Percentiles rank a stretch among this genome's conserved stretches.
Conservation (phyloP, 2,329 filamentous ascomycete genomes). For the Talaromyces sp. region DNA sequence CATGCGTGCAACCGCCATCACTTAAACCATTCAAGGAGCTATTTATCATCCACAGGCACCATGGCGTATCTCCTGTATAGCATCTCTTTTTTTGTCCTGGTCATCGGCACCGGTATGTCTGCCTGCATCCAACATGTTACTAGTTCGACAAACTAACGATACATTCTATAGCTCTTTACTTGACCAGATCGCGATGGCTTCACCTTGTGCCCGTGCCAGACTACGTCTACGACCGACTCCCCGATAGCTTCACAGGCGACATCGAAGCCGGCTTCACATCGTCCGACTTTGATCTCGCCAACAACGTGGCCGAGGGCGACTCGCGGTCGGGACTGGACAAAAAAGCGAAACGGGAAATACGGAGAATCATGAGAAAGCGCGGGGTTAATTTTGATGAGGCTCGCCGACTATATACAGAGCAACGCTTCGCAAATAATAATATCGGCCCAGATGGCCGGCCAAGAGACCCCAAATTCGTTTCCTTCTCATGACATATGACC, state of each 20-base stretch:
- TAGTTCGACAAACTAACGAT: background rate
- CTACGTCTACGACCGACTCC: conserved; percentile 72
- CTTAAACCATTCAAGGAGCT: background rate
- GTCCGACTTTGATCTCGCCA: conserved; percentile 71
- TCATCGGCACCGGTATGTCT: conserved; percentile 61
- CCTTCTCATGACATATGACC: conserved; percentile 59
- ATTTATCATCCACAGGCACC: conserved; percentile 14
- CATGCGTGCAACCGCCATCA: background rate
- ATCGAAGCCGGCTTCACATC: conserved; percentile 83
- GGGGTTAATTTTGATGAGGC: conserved; percentile 87
- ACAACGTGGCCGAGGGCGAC: conserved; percentile 76
- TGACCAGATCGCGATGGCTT: conserved; percentile 74
- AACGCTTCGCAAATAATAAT: conserved; percentile 76
- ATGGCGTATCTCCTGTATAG: conserved; percentile 82
- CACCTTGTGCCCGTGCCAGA: conserved; percentile 59
- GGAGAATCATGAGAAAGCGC: conserved; percentile 82
- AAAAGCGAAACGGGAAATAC: conserved; percentile 71
- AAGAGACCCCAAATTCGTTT: conserved; percentile 90
- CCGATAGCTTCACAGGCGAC: conserved; percentile 72
- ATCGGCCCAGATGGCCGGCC: conserved; percentile 85
- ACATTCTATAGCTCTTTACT: conserved; percentile 57
- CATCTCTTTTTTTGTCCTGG: conserved; percentile 63
- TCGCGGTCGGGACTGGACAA: conserved; percentile 74
- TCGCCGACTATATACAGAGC: conserved; percentile 76
- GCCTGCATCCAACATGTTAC: background rate